A percentile compares a stretch with the other conserved stretches of the same genome.
Evolutionary conservation across 1,284 basidiomycete genomes (phyloP).

Genomic region (Trametes versicolor): DNA sequence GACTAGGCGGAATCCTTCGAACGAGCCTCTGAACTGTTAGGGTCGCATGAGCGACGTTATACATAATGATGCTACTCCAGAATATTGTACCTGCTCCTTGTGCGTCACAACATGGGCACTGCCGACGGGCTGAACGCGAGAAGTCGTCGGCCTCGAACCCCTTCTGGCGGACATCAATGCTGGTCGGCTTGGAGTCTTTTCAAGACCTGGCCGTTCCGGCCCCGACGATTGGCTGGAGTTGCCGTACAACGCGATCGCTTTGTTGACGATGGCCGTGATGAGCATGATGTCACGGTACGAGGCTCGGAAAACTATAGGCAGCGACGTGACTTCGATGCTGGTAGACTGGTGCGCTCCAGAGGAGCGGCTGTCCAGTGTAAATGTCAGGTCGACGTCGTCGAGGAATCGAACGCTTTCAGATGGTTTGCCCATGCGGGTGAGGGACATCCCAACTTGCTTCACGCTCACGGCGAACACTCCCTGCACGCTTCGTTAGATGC

Average conservation of each 20-base stretch:
- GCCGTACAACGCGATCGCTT: constrained; percentile 79
- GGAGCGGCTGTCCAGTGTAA: constrained; percentile 88
- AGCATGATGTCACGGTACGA: constrained; percentile 94
- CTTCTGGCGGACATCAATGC: constrained; percentile 24
- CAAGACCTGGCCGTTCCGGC: constrained; percentile 14
- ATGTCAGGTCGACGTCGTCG: constrained; percentile 91
- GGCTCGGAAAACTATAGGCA: constrained; percentile 90
- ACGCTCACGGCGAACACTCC: constrained; percentile 88
- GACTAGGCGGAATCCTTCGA: constrained; percentile 93
- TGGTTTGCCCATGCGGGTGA: constrained; percentile 88
- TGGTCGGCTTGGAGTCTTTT: constrained; percentile 21
- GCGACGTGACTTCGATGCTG: constrained; percentile 85
- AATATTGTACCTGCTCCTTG: constrained; percentile 76
- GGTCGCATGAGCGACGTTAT: neutral
- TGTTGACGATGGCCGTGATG: constrained; percentile 90
- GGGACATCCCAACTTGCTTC: constrained; percentile 91
- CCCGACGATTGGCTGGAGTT: constrained; percentile 31
- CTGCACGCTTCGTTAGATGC: constrained; percentile 48
- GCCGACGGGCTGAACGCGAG: constrained; percentile 59
- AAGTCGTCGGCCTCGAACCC: constrained; percentile 47
- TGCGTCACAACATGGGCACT: constrained; percentile 75
- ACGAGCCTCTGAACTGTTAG: constrained; percentile 77
- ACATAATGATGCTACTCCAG: neutral
- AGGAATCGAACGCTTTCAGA: constrained; percentile 91
- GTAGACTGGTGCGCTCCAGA: constrained; percentile 81